Evolutionary conservation across 257 asterid species (phyloP).

Genomic region (Cruciata laevipes): DNA sequence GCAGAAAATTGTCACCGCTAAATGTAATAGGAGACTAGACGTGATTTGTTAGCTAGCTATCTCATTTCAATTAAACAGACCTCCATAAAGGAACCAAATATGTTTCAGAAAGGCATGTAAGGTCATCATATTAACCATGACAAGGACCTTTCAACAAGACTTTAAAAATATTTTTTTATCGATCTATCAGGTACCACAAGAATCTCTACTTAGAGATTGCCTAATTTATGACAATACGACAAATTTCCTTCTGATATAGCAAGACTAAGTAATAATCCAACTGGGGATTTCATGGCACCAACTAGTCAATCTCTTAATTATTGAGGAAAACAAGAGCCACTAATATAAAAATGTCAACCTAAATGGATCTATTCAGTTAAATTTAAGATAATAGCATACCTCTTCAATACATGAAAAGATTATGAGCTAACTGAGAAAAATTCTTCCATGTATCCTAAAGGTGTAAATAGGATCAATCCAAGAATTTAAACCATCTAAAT

Average conservation of each 20-base stretch:
- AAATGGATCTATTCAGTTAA: not conserved
- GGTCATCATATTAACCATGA: not conserved
- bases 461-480: not conserved
- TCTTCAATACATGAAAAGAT: not conserved
- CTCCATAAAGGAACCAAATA: not conserved
- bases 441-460: not conserved
- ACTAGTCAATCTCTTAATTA: not conserved
- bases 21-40: not conserved
- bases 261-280: not conserved
- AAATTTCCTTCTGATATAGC: not conserved
- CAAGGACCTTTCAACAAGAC: not conserved
- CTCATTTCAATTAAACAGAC: slow-evolving; percentile 5
- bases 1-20: not conserved
- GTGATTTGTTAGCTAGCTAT: not conserved
- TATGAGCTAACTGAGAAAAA: not conserved
- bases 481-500: not conserved
- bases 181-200: not conserved
- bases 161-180: not conserved
- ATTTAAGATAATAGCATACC: not conserved
- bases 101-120: not conserved
- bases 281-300: not conserved
- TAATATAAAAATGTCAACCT: too few species aligned
- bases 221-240: not conserved
- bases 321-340: not conserved
- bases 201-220: not conserved